These are phyloP conservation scores for Tolypocladium capitatum DNA, from an alignment of 2,329 filamentous ascomycete genomes.

Conservation along the genomic window DNA sequence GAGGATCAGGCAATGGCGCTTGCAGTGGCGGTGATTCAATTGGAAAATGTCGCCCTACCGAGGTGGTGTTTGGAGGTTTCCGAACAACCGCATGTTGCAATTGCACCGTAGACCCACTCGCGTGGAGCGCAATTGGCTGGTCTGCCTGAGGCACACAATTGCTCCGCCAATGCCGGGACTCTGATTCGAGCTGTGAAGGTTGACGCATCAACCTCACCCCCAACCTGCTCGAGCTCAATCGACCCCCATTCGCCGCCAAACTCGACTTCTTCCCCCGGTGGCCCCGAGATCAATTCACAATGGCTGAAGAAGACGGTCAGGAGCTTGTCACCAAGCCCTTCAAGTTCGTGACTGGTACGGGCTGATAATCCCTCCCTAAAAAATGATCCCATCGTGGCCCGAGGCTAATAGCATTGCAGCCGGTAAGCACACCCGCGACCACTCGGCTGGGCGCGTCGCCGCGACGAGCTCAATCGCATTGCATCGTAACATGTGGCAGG, in stretches of 20 bases:
- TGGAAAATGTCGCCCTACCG: conserved; percentile 17
- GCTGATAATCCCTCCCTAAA: conserved; percentile 22
- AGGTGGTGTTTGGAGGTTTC: conserved; percentile 17
- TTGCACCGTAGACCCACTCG: conserved; percentile 18
- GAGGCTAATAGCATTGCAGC: conserved; percentile 31
- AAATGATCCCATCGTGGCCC: conserved; percentile 23
- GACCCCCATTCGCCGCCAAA: conserved; percentile 11
- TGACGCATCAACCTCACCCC: conserved; percentile 14
- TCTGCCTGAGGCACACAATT: conserved; percentile 25
- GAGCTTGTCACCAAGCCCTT: conserved; percentile 93
- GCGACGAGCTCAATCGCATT: conserved; percentile 16
- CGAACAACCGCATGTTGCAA: conserved; percentile 23
- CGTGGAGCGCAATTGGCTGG: conserved; percentile 17
- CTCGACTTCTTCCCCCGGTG: conserved; percentile 8
- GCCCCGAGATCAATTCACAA: conserved; percentile 38
- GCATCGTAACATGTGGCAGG: not conserved
- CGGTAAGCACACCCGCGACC: conserved; percentile 23
- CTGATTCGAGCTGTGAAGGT: conserved; percentile 26
- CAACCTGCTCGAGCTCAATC: conserved; percentile 8
- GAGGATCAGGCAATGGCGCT: conserved; percentile 14
- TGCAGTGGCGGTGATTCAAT: conserved; percentile 16
- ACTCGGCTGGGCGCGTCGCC: conserved; percentile 6
- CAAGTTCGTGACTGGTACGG: conserved; percentile 98
- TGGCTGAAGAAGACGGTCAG: conserved; percentile 73
- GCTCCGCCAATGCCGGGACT: conserved; percentile 21